These are phyloP conservation scores for Hypomyces rosellus DNA, from an alignment of 2,329 filamentous ascomycete genomes.

Conservation along the genomic window DNA sequence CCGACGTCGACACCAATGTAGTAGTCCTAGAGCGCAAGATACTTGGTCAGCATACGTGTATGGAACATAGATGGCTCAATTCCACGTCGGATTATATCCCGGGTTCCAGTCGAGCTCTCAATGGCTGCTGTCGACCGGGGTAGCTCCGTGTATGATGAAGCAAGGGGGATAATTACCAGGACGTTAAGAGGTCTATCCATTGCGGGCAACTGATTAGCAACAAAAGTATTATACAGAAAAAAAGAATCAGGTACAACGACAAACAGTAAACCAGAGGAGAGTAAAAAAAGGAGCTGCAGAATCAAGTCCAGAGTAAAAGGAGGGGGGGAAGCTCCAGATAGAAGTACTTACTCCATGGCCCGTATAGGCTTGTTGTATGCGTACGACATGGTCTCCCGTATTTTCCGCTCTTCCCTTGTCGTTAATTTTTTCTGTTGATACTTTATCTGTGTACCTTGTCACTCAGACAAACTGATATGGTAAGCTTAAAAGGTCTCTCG, in stretches of 20 bases:
- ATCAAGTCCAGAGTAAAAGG: constrained; percentile 1
- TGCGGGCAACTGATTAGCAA: constrained; percentile 16
- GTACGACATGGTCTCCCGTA: constrained; percentile 23
- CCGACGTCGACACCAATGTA: constrained; percentile 91
- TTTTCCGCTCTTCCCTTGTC: neutral
- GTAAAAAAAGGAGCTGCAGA: constrained; percentile 3
- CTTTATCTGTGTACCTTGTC: neutral
- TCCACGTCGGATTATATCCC: no score
- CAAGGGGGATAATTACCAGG: constrained; percentile 20
- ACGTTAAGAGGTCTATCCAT: constrained; percentile 30
- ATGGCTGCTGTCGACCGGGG: no score
- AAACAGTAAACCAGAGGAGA: constrained; percentile 1
- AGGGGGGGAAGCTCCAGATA: neutral
- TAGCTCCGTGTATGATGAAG: neutral
- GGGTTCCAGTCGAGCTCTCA: neutral
- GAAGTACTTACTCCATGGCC: constrained; percentile 31
- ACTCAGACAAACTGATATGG: neutral
- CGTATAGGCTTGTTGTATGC: constrained; percentile 31
- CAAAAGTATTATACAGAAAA: constrained; percentile 12
- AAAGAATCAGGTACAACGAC: constrained; percentile 5
- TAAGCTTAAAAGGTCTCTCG: no score
- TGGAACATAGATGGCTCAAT: no score
- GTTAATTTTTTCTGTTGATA: neutral
- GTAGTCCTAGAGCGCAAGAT: constrained; percentile 40
- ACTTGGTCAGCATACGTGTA: neutral